Conservation (phyloP, 2,329 filamentous ascomycete species). For the Phialophora tarda region DNA sequence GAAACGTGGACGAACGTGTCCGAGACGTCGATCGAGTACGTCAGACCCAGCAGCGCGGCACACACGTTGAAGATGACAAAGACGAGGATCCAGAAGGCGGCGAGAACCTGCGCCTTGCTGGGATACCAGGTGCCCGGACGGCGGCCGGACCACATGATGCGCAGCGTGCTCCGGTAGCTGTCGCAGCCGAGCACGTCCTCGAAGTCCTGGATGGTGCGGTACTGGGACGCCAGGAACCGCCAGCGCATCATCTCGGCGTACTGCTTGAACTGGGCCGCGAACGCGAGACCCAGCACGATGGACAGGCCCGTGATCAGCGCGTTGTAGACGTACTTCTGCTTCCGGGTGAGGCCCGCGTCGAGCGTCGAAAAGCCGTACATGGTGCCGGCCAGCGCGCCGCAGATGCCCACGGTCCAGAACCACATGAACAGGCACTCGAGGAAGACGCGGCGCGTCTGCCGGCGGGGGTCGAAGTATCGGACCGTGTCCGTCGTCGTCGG, state of each 20-base stretch:
- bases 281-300: conserved; percentile 29
- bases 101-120: conserved; percentile 27
- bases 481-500: conserved; percentile 20
- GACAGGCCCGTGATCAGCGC: conserved; percentile 30
- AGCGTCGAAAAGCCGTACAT: conserved; percentile 28
- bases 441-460: conserved; percentile 28
- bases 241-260: conserved; percentile 35
- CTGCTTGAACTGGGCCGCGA: conserved; percentile 32
- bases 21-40: conserved; percentile 35
- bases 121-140: conserved; percentile 18
- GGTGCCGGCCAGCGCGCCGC: conserved; percentile 26
- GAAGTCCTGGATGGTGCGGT: conserved; percentile 29
- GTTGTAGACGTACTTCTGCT: conserved; percentile 32
- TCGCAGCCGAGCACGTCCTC: conserved; percentile 30
- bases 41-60: conserved; percentile 31
- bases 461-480: conserved; percentile 28
- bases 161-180: conserved; percentile 24
- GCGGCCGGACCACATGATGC: conserved; percentile 23
- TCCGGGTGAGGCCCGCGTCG: conserved; percentile 9
- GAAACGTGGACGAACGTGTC: conserved; percentile 5
- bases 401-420: conserved; percentile 28
- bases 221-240: conserved; percentile 32
- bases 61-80: conserved; percentile 31
- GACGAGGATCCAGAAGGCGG: conserved; percentile 27
- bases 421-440: conserved; percentile 31